Evolutionary conservation across 768 basidiomycete species (phyloP), one percentile per base, ranked within the genome.

Genomic region (Russula ochroleuca): DNA sequence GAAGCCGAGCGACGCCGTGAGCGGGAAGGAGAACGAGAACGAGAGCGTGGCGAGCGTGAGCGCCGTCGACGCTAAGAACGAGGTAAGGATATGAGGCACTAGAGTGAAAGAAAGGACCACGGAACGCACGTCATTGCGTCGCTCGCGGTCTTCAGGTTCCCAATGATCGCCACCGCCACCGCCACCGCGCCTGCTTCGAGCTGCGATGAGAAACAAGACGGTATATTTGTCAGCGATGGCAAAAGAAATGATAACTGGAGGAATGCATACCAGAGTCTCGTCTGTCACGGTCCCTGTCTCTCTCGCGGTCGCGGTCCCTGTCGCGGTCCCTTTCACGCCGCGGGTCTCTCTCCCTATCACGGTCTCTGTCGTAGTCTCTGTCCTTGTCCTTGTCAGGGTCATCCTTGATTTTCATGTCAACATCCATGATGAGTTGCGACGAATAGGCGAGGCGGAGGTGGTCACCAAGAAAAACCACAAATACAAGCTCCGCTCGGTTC

Each of bases 401-500:
- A 61, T 90, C 87, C 73, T 90, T 90, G 71, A 74, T 78, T 75
- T 88, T 87, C 87, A 90, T 90, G 70, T 91, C 89, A 67, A 90
- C 81, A 73, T 91, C 89, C 89, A 91, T 91, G 55, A 13, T 49
- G 50, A 28, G 21, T 6, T 21, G 35, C 28, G 11, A 14, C 33
- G 7, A 2, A 14, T 25, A 33, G 7, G 4, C 28, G 35, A 45
- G 7, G 4, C 28, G 35, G 38, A 25, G 37, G 49, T 52, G 47
- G 61, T 43, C 14, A 47, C 50, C 13, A 19, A 25, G 41, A 54
- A 40, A 57, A 43, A 52, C 1, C 1, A 40, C 11, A 5, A 53
- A 47, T 53, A 31, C 51, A 59, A 59, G 7, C 63, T 54, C 58
- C 58, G 63, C 51, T 40, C 21, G 8, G 13, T n/a, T 53, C 31